A percentile compares a stretch with the other conserved stretches of the same genome.
Conservation (phyloP, 129 eudicot genomes). For the Lactuca saligna region DNA sequence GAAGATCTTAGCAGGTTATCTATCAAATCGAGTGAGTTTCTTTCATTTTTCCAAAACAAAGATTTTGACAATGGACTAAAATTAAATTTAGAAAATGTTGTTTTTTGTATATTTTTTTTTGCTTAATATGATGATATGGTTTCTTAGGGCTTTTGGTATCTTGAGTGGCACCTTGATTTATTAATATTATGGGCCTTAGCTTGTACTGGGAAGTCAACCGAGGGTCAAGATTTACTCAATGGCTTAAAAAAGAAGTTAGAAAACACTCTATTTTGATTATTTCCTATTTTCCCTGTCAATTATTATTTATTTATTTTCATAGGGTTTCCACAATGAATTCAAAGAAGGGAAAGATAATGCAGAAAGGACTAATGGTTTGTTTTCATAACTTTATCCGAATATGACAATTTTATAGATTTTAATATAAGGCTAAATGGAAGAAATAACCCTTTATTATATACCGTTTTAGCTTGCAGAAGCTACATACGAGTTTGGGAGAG, state of each 20-base stretch:
- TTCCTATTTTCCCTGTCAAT: background rate
- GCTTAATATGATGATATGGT: background rate
- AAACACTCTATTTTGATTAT: background rate
- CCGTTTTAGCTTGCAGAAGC: slow-evolving; percentile 85
- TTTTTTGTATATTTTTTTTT: too few relatives aligned
- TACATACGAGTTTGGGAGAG: slow-evolving; percentile 67
- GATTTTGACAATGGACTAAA: too few relatives aligned
- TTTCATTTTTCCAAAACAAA: background rate
- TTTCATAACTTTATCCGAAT: background rate
- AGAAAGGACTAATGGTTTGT: slow-evolving; percentile 67
- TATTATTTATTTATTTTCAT: slow-evolving; percentile 3
- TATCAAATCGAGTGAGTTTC: slow-evolving; percentile 69
- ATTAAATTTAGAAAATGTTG: background rate
- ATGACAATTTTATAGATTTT: too few relatives aligned
- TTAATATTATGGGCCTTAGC: slow-evolving; percentile 82
- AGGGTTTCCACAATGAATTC: slow-evolving; percentile 65
- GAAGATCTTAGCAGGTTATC: slow-evolving; percentile 50
- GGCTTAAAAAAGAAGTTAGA: slow-evolving; percentile 67
- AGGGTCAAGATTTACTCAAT: slow-evolving; percentile 65
- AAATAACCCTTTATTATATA: background rate
- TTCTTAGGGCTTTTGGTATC: slow-evolving; percentile 67
- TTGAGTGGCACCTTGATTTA: slow-evolving; percentile 96
- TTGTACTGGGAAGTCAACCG: slow-evolving; percentile 39
- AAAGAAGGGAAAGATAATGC: slow-evolving; percentile 65
- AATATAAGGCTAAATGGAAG: too few relatives aligned